Base-by-base conservation (phyloP, 768 basidiomycete species). In the Psilocybe sp. region DNA sequence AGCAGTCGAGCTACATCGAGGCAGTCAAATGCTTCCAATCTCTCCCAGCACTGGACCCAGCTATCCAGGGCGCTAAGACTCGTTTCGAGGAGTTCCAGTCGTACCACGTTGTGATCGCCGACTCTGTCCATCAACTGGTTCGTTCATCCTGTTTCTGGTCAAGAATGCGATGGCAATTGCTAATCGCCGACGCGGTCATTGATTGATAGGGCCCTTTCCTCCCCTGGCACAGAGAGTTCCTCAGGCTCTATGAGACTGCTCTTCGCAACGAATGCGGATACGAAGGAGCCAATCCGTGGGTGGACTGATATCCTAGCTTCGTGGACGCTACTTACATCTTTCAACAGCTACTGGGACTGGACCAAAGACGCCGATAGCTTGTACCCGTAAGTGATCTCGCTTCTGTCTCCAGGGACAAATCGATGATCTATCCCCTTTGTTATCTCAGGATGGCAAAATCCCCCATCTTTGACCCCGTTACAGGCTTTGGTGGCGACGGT, bases 31-130 rank as follows among this genome's bases (percentile, higher is more conserved):
- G 72, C 39, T 52, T 72, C 1, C 70, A 72, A 44, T 47, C 55
- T 0, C 57, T 54, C 2, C 69, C 67, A 1, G 60, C 67, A 8
- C 52, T 44, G 4, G 58, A 63, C n/a, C 47, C 59, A 6, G 37
- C 49, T 9, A 49, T 62, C 32, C 39, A 40, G 2, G 60, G 52
- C 1, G 62, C 64, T 7, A 60, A 57, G 36, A 67, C 68, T 12
- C 68, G 70, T 10, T 73, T 65, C 51, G 73, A 75, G 49, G 72
- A 74, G 43, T 70, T 75, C 39, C 67, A 70, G 49, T 69, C 66
- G 0, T 37, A 63, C 14, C 74, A 74, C 43, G 65, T 73, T 23
- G 47, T 52, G 3, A 37, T 64, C 34, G 59, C 69, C 1, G 60
- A 63, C 7, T 28, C 44, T 4, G 60, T 72, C 7, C 72, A 75